These are phyloP conservation scores for Cornus kousa DNA, from an alignment of 148 eudicot genomes.

Conservation along the genomic window DNA sequence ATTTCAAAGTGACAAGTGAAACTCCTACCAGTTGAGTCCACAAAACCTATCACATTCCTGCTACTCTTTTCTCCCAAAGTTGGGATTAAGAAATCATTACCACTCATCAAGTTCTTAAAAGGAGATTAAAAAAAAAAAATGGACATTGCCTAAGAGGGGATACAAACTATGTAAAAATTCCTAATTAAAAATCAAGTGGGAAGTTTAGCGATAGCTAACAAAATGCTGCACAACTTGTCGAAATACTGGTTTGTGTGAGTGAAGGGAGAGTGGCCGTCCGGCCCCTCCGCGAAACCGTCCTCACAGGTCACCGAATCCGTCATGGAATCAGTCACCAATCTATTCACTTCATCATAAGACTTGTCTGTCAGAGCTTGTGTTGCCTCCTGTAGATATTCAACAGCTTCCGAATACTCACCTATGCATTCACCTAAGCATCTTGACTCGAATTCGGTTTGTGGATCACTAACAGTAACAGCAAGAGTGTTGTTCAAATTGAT, in stretches of 20 bases:
- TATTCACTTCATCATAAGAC: constrained; percentile 8
- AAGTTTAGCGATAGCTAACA: background rate
- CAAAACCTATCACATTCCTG: too few species aligned
- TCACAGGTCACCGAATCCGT: constrained; percentile 12
- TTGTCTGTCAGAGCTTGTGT: background rate
- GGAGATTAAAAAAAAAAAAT: too few species aligned
- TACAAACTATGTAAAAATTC: too few species aligned
- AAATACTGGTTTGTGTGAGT: constrained; percentile 14
- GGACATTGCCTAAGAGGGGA: background rate
- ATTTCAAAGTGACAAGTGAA: too few species aligned
- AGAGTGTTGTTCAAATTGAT: background rate
- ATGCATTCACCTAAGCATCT: constrained; percentile 8
- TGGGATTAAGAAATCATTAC: too few species aligned
- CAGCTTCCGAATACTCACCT: constrained; percentile 18
- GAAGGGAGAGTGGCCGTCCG: background rate
- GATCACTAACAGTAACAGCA: constrained; percentile 2
- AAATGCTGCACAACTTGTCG: constrained; percentile 17
- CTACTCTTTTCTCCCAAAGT: too few species aligned
- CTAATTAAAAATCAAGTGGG: too few species aligned
- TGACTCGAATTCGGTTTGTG: background rate
- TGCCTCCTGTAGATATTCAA: constrained; percentile 14
- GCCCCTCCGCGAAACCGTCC: constrained; percentile 5
- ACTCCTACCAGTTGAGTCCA: too few species aligned
- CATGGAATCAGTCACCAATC: constrained; percentile 20
- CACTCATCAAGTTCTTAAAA: too few species aligned